Evolutionary conservation across 352 stramenopile species (phyloP).

Genomic region (Phytophthora idaei): DNA sequence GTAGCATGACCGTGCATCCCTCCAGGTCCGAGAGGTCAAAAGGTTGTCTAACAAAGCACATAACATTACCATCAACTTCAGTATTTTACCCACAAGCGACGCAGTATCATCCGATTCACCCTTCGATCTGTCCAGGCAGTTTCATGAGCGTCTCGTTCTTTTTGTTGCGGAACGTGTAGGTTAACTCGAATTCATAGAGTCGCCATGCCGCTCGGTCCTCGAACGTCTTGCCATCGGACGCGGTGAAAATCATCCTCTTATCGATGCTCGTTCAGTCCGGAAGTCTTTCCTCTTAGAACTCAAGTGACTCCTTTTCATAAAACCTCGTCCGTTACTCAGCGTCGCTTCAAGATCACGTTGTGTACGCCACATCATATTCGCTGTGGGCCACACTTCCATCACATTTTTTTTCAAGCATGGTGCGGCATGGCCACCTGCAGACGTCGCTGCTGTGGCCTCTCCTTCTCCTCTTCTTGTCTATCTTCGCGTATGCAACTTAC

Average conservation of each 20-base stretch:
- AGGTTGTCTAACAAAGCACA: constrained; percentile 57
- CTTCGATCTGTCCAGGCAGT: constrained; percentile 76
- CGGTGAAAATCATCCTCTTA: constrained; percentile 56
- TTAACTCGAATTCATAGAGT: constrained; percentile 92
- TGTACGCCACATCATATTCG: constrained; percentile 7
- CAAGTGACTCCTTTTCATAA: constrained; percentile 8
- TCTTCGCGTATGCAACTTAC: constrained; percentile 16
- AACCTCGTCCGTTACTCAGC: constrained; percentile 22
- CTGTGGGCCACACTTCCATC: constrained; percentile 11
- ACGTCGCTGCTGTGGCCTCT: constrained; percentile 14
- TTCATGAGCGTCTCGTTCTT: constrained; percentile 81
- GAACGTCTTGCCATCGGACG: constrained; percentile 90
- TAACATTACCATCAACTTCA: background rate
- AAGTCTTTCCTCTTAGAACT: background rate
- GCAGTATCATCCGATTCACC: constrained; percentile 28
- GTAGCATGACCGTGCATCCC: constrained; percentile 80
- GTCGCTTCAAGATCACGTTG: constrained; percentile 30
- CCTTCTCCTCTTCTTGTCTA: constrained; percentile 22
- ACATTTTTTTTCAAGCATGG: constrained; percentile 9
- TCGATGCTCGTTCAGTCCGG: background rate
- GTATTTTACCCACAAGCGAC: too few species aligned
- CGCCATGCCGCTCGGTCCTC: constrained; percentile 81
- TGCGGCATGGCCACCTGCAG: constrained; percentile 6
- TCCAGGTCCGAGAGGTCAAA: constrained; percentile 89
- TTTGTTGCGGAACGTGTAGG: constrained; percentile 92